These are phyloP conservation scores for Penicillium capsulatum DNA, from an alignment of 2,329 filamentous ascomycete species.

Conservation along the genomic window DNA sequence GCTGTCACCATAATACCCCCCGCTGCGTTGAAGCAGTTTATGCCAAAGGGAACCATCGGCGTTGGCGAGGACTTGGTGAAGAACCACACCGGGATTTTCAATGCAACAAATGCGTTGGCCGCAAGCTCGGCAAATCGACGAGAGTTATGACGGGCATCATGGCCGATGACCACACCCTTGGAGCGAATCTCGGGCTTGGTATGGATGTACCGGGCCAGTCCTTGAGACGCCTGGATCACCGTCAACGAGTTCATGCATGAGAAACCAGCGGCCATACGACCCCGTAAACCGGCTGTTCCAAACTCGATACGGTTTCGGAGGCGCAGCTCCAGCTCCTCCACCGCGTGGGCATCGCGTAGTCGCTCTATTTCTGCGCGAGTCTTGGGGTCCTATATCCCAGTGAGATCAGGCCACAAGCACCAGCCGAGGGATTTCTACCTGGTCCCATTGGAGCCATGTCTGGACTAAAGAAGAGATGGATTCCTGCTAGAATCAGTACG, in stretches of 20 bases:
- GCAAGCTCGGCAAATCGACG: constrained; percentile 57
- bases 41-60: constrained; percentile 59
- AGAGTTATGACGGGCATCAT: constrained; percentile 61
- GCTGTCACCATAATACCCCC: constrained; percentile 65
- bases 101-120: constrained; percentile 56
- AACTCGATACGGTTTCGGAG: constrained; percentile 56
- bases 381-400: constrained; percentile 41
- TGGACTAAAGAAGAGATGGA: constrained; percentile 43
- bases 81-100: constrained; percentile 57
- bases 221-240: constrained; percentile 61
- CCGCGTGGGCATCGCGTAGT: constrained; percentile 46
- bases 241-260: constrained; percentile 58
- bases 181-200: constrained; percentile 41
- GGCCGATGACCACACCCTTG: constrained; percentile 56
- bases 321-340: constrained; percentile 49
- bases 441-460: constrained; percentile 57
- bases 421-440: constrained; percentile 31
- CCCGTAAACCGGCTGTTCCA: constrained; percentile 59
- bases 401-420: constrained; percentile 17
- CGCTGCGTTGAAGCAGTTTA: constrained; percentile 50
- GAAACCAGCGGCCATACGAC: constrained; percentile 63
- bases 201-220: constrained; percentile 58
- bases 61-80: constrained; percentile 56
- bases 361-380: constrained; percentile 54
- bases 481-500: constrained; percentile 25